Conservation (phyloP, 2,329 filamentous ascomycete genomes). For the Microascus cirrosus region DNA sequence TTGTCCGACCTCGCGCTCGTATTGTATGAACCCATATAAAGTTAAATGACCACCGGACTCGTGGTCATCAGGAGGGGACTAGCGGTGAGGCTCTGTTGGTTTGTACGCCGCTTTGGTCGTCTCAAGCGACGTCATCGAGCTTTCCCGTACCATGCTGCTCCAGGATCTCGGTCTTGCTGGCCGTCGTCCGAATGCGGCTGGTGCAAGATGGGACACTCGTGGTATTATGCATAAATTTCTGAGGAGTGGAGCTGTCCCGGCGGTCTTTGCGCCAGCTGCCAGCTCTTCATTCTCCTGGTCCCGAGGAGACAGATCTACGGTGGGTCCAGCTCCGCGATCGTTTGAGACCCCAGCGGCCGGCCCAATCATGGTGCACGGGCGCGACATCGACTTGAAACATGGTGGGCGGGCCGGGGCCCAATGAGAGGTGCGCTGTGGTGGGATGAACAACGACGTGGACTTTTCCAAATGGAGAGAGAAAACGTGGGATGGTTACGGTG, state of each 20-base stretch:
- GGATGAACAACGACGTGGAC: background rate
- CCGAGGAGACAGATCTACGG: background rate
- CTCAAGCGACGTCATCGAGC: background rate
- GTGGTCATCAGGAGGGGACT: background rate
- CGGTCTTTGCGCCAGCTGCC: too few species aligned
- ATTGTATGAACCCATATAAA: background rate
- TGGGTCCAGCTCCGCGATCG: background rate
- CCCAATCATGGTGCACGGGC: constrained; percentile 1
- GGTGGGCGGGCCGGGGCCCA: constrained; percentile 2
- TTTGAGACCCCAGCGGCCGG: constrained; percentile 1
- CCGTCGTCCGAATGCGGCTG: background rate
- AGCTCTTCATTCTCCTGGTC: background rate
- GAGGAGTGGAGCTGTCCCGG: too few species aligned
- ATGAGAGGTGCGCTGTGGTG: background rate
- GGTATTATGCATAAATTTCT: background rate
- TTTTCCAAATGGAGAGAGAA: background rate
- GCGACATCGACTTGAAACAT: constrained; percentile 4
- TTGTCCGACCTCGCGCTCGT: background rate
- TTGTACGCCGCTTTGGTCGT: background rate
- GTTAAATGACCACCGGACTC: background rate
- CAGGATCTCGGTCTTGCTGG: background rate
- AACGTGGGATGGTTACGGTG: too few species aligned
- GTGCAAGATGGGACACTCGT: background rate
- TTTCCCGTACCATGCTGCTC: background rate
- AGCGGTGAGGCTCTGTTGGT: background rate